Evolutionary conservation across 2,329 filamentous ascomycete genomes (phyloP).

Genomic region (Ophiobolus disseminans): DNA sequence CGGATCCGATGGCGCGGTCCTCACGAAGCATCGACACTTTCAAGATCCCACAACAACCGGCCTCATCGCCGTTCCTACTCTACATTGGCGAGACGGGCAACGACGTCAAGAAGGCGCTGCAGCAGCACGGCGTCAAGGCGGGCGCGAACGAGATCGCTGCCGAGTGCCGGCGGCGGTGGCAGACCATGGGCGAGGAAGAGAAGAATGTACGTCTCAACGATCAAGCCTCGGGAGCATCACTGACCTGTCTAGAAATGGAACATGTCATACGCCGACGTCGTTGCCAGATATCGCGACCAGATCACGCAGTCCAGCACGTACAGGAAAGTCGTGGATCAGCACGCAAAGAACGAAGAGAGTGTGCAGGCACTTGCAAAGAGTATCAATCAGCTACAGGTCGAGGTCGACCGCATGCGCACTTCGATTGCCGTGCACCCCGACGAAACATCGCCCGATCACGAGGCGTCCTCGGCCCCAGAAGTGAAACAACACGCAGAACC

Average conservation of each 20-base stretch:
- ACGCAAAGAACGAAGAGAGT: slow-evolving; percentile 48
- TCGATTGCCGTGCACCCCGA: slow-evolving; percentile 38
- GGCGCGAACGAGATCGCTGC: slow-evolving; percentile 51
- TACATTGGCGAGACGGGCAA: slow-evolving; percentile 50
- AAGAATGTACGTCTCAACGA: slow-evolving; percentile 38
- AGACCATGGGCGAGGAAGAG: slow-evolving; percentile 48
- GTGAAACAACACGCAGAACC: slow-evolving; percentile 29
- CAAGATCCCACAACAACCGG: slow-evolving; percentile 48
- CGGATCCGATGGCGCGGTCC: slow-evolving; percentile 17
- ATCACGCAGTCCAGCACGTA: slow-evolving; percentile 46
- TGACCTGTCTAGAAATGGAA: slow-evolving; percentile 49
- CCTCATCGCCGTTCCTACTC: slow-evolving; percentile 50
- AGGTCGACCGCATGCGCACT: slow-evolving; percentile 49
- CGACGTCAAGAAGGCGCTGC: slow-evolving; percentile 48
- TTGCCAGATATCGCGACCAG: slow-evolving; percentile 49
- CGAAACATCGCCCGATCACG: slow-evolving; percentile 19
- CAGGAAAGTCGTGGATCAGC: slow-evolving; percentile 47
- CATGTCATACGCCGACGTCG: slow-evolving; percentile 49
- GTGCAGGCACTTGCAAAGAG: slow-evolving; percentile 50
- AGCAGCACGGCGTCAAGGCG: slow-evolving; percentile 46
- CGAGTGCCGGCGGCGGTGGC: slow-evolving; percentile 51
- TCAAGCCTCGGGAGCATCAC: background rate
- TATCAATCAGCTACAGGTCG: slow-evolving; percentile 50
- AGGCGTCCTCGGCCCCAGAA: slow-evolving; percentile 16
- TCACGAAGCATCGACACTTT: slow-evolving; percentile 38